phyloP scores from a whole-genome alignment of 352 stramenopile genomes.

The Pythium oligandrum region DNA sequence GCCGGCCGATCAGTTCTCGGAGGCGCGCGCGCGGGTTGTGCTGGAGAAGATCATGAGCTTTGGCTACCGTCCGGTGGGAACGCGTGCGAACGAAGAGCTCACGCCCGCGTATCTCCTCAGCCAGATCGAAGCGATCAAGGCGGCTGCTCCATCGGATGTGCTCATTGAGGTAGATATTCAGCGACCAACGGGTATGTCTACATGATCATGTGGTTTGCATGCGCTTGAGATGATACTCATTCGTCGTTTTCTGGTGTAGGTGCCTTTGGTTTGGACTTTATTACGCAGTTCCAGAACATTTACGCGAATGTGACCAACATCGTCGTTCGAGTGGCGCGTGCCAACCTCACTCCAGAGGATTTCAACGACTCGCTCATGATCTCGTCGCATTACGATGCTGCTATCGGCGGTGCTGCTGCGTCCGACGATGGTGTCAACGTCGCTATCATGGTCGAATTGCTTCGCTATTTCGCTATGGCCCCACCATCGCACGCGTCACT shows the following conservation, averaged over 20 bases:
- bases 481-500: constrained; percentile 45
- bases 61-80: constrained; percentile 61
- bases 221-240: too few species aligned
- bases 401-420: constrained; percentile 57
- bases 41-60: constrained; percentile 71
- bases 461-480: constrained; percentile 36
- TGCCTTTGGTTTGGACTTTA: constrained; percentile 73
- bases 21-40: constrained; percentile 48
- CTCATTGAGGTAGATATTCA: constrained; percentile 59
- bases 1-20: constrained; percentile 32
- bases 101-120: constrained; percentile 51
- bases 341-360: constrained; percentile 18
- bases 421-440: constrained; percentile 80
- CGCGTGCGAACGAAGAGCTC: constrained; percentile 57
- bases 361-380: constrained; percentile 58
- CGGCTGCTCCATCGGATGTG: constrained; percentile 25
- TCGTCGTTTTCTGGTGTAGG: constrained; percentile 8
- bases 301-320: constrained; percentile 85
- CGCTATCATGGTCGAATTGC: constrained; percentile 74
- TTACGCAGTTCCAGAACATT: constrained; percentile 80
- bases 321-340: constrained; percentile 48
- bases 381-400: constrained; percentile 77
- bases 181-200: constrained; percentile 33
- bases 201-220: too few species aligned
- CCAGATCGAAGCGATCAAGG: constrained; percentile 55